These are phyloP conservation scores for Steccherinum ochraceum DNA, from an alignment of 768 basidiomycete genomes.

Conservation along the genomic window DNA sequence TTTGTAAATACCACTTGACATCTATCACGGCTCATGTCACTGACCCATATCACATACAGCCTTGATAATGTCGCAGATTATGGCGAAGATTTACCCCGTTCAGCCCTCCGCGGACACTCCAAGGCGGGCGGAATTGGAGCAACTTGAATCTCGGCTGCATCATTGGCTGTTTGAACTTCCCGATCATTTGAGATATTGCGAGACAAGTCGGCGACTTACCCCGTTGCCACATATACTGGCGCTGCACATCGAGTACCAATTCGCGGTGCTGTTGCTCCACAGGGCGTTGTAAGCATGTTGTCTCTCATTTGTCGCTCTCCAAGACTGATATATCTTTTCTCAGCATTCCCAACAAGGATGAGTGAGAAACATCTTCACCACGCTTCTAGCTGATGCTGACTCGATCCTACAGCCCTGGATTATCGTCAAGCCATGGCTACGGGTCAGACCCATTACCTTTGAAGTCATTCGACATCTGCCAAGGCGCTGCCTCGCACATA, in stretches of 20 bases:
- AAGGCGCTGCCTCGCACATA: conserved; percentile 66
- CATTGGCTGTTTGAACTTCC: conserved; percentile 72
- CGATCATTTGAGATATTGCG: conserved; percentile 54
- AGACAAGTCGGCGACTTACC: conserved; percentile 41
- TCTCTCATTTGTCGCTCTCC: background rate
- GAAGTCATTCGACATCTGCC: conserved; percentile 71
- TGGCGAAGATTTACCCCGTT: conserved; percentile 67
- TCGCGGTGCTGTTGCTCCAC: conserved; percentile 65
- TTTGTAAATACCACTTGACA: conserved; percentile 41
- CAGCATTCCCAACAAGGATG: conserved; percentile 70
- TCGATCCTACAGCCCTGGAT: background rate
- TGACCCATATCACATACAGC: conserved; percentile 31
- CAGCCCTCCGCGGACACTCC: conserved; percentile 39
- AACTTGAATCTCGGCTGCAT: conserved; percentile 61
- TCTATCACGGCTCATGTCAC: background rate
- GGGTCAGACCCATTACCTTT: conserved; percentile 37
- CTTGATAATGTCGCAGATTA: conserved; percentile 59
- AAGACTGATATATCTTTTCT: background rate
- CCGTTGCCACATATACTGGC: conserved; percentile 64
- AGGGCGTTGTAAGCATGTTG: conserved; percentile 64
- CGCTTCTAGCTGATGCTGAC: background rate
- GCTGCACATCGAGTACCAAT: conserved; percentile 73
- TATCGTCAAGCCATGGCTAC: background rate
- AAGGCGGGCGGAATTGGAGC: conserved; percentile 42
- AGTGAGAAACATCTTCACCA: conserved; percentile 31